Conservation (phyloP, 768 basidiomycete species). For the Suillus clintonianus region DNA sequence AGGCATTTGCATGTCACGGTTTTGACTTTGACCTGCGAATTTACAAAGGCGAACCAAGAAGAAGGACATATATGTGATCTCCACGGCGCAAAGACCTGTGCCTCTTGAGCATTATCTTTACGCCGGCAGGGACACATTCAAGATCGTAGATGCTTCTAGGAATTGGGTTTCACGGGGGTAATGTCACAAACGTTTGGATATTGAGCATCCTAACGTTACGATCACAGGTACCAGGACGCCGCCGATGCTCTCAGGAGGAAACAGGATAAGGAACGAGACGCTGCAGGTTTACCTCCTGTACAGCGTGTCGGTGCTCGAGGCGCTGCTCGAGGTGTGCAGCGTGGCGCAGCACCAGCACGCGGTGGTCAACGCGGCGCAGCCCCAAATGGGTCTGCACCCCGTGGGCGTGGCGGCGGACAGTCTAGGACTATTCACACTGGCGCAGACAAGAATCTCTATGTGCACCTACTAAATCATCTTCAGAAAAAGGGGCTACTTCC, state of each 20-base stretch:
- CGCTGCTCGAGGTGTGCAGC: conserved; percentile 50
- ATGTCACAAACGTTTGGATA: conserved; percentile 8
- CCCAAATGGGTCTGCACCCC: conserved; percentile 33
- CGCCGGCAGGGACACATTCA: conserved; percentile 89
- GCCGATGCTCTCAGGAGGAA: conserved; percentile 87
- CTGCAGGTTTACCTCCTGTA: conserved; percentile 86
- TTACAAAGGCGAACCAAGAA: conserved; percentile 88
- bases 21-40: not conserved
- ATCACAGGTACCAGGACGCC: conserved; percentile 83
- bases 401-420: conserved; percentile 47
- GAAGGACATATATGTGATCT: conserved; percentile 99
- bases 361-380: conserved; percentile 56
- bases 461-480: conserved; percentile 85
- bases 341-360: conserved; percentile 50
- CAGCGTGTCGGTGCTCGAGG: conserved; percentile 84
- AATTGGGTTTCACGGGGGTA: conserved; percentile 77
- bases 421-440: conserved; percentile 63
- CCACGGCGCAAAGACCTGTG: conserved; percentile 93
- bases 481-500: conserved; percentile 87
- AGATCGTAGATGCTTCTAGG: conserved; percentile 85
- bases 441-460: conserved; percentile 89
- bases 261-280: conserved; percentile 98
- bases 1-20: not conserved
- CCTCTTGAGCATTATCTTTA: conserved; percentile 97
- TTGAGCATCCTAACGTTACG: conserved; percentile 7